These are phyloP conservation scores for Daldinia concentrica DNA, from an alignment of 495 filamentous ascomycete genomes.

Conservation along the genomic window DNA sequence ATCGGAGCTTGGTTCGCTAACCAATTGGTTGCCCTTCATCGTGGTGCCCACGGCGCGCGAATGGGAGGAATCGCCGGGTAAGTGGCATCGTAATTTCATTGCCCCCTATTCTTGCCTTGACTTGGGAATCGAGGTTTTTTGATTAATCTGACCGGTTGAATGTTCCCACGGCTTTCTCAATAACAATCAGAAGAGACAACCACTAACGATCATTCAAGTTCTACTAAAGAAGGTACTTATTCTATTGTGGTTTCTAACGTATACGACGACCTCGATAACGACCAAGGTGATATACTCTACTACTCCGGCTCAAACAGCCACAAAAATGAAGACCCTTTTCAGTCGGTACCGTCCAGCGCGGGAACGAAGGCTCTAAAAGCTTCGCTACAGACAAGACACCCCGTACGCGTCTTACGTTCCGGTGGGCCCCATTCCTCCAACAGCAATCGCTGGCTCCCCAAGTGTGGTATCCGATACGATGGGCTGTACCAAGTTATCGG, in stretches of 20 bases:
- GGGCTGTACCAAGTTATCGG: constrained; percentile 58
- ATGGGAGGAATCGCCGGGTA: constrained; percentile 59
- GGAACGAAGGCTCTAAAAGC: constrained; percentile 51
- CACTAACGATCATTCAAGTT: not conserved
- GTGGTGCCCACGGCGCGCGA: constrained; percentile 60
- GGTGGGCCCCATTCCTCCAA: constrained; percentile 22
- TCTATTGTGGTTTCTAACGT: constrained; percentile 54
- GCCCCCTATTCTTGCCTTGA: not conserved
- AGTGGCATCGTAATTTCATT: not conserved
- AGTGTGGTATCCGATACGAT: constrained; percentile 61
- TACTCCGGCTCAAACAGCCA: constrained; percentile 58
- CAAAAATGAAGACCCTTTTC: constrained; percentile 37
- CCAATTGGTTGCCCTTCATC: constrained; percentile 56
- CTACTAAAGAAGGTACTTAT: constrained; percentile 49
- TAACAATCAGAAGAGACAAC: not conserved
- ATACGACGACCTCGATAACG: constrained; percentile 57
- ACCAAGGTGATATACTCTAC: constrained; percentile 54
- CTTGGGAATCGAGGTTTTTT: not conserved
- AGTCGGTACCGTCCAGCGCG: constrained; percentile 31
- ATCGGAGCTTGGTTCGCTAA: constrained; percentile 63
- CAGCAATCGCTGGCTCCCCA: constrained; percentile 45
- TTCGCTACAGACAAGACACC: constrained; percentile 36
- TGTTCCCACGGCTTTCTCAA: not conserved
- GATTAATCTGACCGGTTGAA: not conserved
- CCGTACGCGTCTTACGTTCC: constrained; percentile 60